Base-by-base conservation (phyloP, 2,329 filamentous ascomycete species). In the Harringtonia lauricola region DNA sequence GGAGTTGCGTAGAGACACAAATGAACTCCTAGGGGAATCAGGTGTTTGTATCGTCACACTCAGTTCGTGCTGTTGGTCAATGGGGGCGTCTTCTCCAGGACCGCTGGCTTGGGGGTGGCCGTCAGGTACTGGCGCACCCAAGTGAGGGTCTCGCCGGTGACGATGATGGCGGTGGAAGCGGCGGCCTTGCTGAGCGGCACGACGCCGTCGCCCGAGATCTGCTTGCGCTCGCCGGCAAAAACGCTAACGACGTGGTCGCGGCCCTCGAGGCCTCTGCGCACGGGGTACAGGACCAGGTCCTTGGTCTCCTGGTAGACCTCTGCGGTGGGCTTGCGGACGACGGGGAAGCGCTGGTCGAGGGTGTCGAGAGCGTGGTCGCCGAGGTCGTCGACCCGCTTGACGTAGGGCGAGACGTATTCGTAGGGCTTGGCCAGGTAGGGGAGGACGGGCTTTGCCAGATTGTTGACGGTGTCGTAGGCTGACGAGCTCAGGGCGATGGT, bases 401-500 rank as follows among this genome's bases (percentile, higher is more conserved):
- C 75, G 64, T 95, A 95, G 1, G 90, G 89, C 42, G 81, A 80
- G 50, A 94, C 75, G 61, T 86, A 92, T 58, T 76, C 72, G 68
- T 87, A 90, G 30, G 89, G 88, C 54, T 76, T 84, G 55, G 79
- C 64, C 55, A 95, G 68, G 65, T 86, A 87, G 24, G 86, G 84
- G 44, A 90, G 66, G 50, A 95, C 66, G 18, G 88, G 86, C 53
- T 81, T 82, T 59, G 83, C 82, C 56, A 95, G 73, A 51, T 75
- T 79, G 58, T 79, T 69, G 71, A 90, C 94, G 55, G 75, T 79
- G 58, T 79, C 69, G 71, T 89, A 94, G 55, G 81, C 81, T 48
- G 79, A 76, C 59, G 84, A 76, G 61, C 82, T 76, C 50, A 92
- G 65, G 55, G 83, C 72, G 59, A 95, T 68, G 36, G 87, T 89